These are phyloP conservation scores for Berberis thunbergii DNA, from an alignment of 164 flowering plant species.

Conservation along the genomic window DNA sequence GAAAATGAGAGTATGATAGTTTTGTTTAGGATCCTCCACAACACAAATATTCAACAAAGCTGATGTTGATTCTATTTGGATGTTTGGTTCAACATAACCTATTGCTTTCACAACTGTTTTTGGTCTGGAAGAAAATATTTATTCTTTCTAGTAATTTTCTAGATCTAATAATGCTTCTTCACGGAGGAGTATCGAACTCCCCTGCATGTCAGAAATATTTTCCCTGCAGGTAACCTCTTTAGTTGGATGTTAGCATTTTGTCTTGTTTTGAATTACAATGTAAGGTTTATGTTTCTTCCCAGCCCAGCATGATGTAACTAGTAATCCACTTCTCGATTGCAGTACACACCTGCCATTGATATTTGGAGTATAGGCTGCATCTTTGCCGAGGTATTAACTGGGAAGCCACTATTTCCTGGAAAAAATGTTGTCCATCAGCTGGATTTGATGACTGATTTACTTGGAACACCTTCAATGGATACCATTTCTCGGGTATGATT, in stretches of 20 bases:
- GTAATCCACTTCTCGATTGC: slow-evolving; percentile 18
- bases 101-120: no score
- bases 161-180: slow-evolving; percentile 13
- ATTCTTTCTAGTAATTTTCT: background rate
- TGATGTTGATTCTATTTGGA: no score
- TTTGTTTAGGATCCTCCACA: no score
- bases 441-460: slow-evolving; percentile 94
- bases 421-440: slow-evolving; percentile 95
- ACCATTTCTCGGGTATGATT: slow-evolving; percentile 67
- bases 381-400: slow-evolving; percentile 86
- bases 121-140: no score
- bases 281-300: background rate
- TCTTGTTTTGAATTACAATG: background rate
- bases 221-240: slow-evolving; percentile 16
- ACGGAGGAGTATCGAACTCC: slow-evolving; percentile 20
- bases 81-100: no score
- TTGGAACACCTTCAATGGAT: slow-evolving; percentile 87
- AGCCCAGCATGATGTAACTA: slow-evolving; percentile 1
- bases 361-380: slow-evolving; percentile 99
- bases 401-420: slow-evolving; percentile 93
- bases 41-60: no score
- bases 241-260: slow-evolving; percentile 10
- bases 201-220: slow-evolving; percentile 20
- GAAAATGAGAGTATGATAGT: no score
- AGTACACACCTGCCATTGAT: slow-evolving; percentile 97